Conservation (phyloP, 2,329 filamentous ascomycete species). For the Pestalotiopsis sp. region DNA sequence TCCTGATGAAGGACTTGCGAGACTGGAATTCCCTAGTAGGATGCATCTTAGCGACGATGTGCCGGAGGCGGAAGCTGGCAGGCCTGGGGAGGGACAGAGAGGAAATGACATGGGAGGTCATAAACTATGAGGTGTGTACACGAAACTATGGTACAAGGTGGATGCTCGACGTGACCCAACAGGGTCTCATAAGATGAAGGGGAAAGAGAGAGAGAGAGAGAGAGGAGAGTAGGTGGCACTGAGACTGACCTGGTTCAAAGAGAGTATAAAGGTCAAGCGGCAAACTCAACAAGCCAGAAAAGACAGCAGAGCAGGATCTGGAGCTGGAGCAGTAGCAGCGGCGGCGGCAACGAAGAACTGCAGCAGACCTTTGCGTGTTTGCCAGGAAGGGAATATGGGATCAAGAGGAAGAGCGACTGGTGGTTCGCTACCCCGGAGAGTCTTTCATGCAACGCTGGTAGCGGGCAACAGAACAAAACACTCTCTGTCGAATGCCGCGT, state of each 20-base stretch:
- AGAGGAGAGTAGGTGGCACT: slow-evolving; percentile 20
- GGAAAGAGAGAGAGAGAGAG: slow-evolving; percentile 20
- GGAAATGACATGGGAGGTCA: slow-evolving; percentile 24
- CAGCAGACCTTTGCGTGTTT: slow-evolving; percentile 33
- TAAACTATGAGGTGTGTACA: slow-evolving; percentile 16
- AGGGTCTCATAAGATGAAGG: slow-evolving; percentile 36
- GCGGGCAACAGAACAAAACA: slow-evolving; percentile 28
- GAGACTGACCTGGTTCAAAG: slow-evolving; percentile 37
- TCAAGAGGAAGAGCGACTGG: slow-evolving; percentile 22
- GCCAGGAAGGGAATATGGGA: slow-evolving; percentile 29
- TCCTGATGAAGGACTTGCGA: slow-evolving; percentile 57
- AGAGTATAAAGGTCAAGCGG: slow-evolving; percentile 32
- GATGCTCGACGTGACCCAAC: slow-evolving; percentile 35
- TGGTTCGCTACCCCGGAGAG: slow-evolving; percentile 27
- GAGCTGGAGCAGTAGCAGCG: neutral
- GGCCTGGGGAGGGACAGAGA: slow-evolving; percentile 24
- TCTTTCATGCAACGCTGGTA: slow-evolving; percentile 24
- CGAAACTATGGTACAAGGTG: slow-evolving; percentile 34
- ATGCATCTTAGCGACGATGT: slow-evolving; percentile 53
- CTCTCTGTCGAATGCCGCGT: slow-evolving; percentile 33
- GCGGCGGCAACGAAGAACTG: slow-evolving; percentile 26
- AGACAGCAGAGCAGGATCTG: neutral
- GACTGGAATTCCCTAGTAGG: slow-evolving; percentile 43
- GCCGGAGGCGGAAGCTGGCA: slow-evolving; percentile 30
- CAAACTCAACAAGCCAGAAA: slow-evolving; percentile 21